Percentiles rank a stretch among this genome's conserved stretches.
Evolutionary conservation across 2,329 filamentous ascomycete genomes (phyloP).

Genomic region (Cladosporium halotolerans): DNA sequence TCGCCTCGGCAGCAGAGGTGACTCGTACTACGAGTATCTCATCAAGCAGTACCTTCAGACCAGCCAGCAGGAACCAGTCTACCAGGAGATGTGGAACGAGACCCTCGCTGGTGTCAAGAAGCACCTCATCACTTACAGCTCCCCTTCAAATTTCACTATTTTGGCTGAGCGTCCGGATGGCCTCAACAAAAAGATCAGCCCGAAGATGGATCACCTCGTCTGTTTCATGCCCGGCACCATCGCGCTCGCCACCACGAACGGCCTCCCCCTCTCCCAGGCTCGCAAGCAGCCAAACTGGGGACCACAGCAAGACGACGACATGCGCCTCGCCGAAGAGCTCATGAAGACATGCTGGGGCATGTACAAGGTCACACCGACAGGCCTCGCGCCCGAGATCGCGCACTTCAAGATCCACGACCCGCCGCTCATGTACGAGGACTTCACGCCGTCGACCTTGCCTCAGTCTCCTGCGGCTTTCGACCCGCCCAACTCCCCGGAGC

Average conservation of each 20-base stretch:
- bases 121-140: slow-evolving; percentile 84
- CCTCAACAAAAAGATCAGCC: slow-evolving; percentile 57
- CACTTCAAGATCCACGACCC: slow-evolving; percentile 74
- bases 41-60: slow-evolving; percentile 99
- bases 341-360: slow-evolving; percentile 98
- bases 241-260: slow-evolving; percentile 77
- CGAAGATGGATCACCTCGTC: slow-evolving; percentile 97
- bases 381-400: slow-evolving; percentile 89
- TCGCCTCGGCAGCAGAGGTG: slow-evolving; percentile 83
- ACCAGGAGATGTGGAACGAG: slow-evolving; percentile 90
- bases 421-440: slow-evolving; percentile 56
- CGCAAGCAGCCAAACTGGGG: slow-evolving; percentile 66
- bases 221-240: slow-evolving; percentile 98
- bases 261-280: slow-evolving; percentile 67
- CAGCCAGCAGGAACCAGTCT: slow-evolving; percentile 74
- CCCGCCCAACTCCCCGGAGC: slow-evolving; percentile 24
- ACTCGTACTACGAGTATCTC: slow-evolving; percentile 98
- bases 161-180: slow-evolving; percentile 79
- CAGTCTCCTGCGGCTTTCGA: slow-evolving; percentile 42
- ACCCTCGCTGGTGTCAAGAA: slow-evolving; percentile 79
- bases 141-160: slow-evolving; percentile 74
- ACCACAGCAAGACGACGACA: slow-evolving; percentile 74
- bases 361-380: slow-evolving; percentile 85
- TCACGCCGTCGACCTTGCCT: slow-evolving; percentile 30
- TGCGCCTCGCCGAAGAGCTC: slow-evolving; percentile 78